phyloP scores from a whole-genome alignment of 345 rosid genomes.

The Syzygium jambos region DNA sequence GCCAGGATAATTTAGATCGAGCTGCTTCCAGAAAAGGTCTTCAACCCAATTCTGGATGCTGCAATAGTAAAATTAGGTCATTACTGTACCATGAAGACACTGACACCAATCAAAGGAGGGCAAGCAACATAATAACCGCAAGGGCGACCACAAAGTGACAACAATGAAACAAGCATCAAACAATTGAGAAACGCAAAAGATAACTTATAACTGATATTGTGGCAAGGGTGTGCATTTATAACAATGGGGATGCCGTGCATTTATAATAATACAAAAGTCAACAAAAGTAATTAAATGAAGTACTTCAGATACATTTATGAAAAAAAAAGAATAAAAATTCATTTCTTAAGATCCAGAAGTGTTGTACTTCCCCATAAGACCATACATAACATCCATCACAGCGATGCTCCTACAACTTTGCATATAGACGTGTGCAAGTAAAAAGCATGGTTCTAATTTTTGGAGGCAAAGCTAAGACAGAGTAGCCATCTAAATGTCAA shows the following conservation, averaged over 20 bases:
- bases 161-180: background rate
- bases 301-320: background rate
- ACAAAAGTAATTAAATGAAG: background rate
- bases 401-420: background rate
- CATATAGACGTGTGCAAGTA: background rate
- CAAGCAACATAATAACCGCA: background rate
- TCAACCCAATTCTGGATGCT: slow-evolving; percentile 95
- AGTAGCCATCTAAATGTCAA: background rate
- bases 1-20: slow-evolving; percentile 88
- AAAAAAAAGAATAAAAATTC: background rate
- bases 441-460: background rate
- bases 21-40: slow-evolving; percentile 96
- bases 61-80: slow-evolving; percentile 9
- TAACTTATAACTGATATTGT: background rate
- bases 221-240: too few species aligned
- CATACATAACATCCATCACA: background rate
- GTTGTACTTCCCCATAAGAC: background rate
- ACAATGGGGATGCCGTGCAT: background rate
- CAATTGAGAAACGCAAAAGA: accelerated
- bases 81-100: background rate
- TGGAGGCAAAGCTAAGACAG: background rate
- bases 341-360: background rate
- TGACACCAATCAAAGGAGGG: background rate
- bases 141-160: background rate
- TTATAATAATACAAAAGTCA: background rate